Evolutionary conservation across 495 filamentous ascomycete species (phyloP).

Genomic region (Astrothelium subdiscretum): DNA sequence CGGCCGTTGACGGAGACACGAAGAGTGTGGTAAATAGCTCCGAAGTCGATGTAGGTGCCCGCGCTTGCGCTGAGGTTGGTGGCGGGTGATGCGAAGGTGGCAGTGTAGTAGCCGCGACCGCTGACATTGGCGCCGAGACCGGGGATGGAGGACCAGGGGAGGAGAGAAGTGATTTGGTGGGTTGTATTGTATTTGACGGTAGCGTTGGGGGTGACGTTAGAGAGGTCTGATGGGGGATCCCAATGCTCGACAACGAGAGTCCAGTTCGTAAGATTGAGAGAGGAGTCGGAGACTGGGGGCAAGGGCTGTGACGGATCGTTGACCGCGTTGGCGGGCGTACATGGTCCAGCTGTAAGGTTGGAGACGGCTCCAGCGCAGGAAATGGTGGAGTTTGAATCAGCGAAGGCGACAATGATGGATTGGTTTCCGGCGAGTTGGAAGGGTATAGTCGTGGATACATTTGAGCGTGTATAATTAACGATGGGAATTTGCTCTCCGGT

Average conservation of each 20-base stretch:
- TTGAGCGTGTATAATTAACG: constrained; percentile 4
- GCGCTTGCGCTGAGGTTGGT: background rate
- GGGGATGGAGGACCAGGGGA: constrained; percentile 11
- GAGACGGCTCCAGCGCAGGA: background rate
- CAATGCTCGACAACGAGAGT: constrained; percentile 14
- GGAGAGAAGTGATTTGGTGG: constrained; percentile 7
- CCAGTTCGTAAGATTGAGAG: constrained; percentile 13
- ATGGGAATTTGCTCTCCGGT: constrained; percentile 12
- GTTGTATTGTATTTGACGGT: constrained; percentile 8
- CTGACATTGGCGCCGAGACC: constrained; percentile 3
- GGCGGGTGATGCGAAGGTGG: constrained; percentile 11
- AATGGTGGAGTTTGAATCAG: background rate
- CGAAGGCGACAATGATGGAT: constrained; percentile 14
- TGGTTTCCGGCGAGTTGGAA: constrained; percentile 13
- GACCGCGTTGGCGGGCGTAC: constrained; percentile 2
- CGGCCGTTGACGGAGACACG: constrained; percentile 13
- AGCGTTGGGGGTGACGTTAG: constrained; percentile 1
- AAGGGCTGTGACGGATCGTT: background rate
- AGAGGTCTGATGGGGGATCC: constrained; percentile 9
- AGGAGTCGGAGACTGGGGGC: background rate
- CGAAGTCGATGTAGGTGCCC: constrained; percentile 10
- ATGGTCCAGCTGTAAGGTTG: background rate
- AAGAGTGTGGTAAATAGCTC: constrained; percentile 11
- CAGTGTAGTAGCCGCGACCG: constrained; percentile 16
- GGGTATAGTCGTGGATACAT: constrained; percentile 7